These are phyloP conservation scores for Scedosporium minutisporum DNA, from an alignment of 2,329 filamentous ascomycete species.

Conservation along the genomic window DNA sequence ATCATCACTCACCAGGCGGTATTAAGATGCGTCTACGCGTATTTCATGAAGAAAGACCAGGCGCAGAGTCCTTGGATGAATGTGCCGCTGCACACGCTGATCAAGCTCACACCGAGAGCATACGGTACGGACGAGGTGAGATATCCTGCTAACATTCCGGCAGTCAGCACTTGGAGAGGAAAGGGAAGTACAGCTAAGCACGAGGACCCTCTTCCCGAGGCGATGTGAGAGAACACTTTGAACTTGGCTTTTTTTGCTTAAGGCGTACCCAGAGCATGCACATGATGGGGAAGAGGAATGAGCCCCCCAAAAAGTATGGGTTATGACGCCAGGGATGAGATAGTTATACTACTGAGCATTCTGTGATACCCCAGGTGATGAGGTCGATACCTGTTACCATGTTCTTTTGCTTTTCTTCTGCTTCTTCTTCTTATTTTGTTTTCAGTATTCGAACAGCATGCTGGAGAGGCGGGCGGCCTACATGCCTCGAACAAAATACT, in stretches of 20 bases:
- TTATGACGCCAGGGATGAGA: not conserved
- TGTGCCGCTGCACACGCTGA: conserved; percentile 89
- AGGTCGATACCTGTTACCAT: not conserved
- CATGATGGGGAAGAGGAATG: not conserved
- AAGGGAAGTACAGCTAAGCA: conserved; percentile 91
- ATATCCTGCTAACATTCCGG: conserved; percentile 83
- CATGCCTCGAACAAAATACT: not conserved
- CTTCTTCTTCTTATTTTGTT: not conserved
- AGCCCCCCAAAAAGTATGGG: not conserved
- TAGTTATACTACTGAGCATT: conserved; percentile 1
- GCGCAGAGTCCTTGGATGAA: conserved; percentile 96
- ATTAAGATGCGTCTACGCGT: conserved; percentile 92
- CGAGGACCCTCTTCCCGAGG: conserved; percentile 45
- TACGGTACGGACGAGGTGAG: conserved; percentile 88
- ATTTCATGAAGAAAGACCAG: conserved; percentile 97
- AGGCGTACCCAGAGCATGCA: not conserved
- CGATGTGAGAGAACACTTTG: conserved; percentile 6
- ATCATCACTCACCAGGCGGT: conserved; percentile 98
- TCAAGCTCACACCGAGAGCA: conserved; percentile 89
- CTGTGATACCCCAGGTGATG: not conserved
- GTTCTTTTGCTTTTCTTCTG: not conserved
- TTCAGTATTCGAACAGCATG: not conserved
- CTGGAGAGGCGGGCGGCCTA: not conserved
- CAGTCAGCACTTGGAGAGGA: conserved; percentile 90
- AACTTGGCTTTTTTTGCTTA: conserved; percentile 6